These are phyloP conservation scores for Camellia granthamiana DNA, from an alignment of 148 eudicot species.

Conservation along the genomic window DNA sequence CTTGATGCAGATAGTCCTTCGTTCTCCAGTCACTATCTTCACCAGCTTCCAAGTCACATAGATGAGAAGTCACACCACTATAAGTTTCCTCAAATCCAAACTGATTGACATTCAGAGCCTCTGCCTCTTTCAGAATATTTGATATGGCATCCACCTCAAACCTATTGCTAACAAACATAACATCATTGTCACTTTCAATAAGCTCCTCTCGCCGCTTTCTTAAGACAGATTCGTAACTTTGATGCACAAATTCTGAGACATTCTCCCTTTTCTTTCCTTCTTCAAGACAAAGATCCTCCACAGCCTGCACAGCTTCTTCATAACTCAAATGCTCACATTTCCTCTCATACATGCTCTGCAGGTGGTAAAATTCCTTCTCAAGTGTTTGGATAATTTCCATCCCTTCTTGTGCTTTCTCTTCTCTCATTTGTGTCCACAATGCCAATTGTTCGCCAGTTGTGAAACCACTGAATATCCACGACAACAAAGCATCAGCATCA, in stretches of 20 bases:
- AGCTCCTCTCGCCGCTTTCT: conserved; percentile 72
- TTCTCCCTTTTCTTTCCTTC: conserved; percentile 83
- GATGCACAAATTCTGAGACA: conserved; percentile 37
- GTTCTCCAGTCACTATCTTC: conserved; percentile 70
- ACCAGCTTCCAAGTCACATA: conserved; percentile 72
- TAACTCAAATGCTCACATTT: conserved; percentile 64
- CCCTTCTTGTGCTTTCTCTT: conserved; percentile 70
- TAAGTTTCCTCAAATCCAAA: conserved; percentile 70
- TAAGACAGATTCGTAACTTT: conserved; percentile 64
- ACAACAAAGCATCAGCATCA: conserved; percentile 60
- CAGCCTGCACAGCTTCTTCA: conserved; percentile 79
- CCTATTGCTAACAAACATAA: conserved; percentile 43
- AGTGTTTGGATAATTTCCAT: conserved; percentile 57
- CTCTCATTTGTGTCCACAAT: conserved; percentile 55
- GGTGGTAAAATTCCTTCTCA: conserved; percentile 68
- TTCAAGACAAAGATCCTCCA: conserved; percentile 72
- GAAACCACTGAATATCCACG: conserved; percentile 77
- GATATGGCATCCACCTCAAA: conserved; percentile 71
- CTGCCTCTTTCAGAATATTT: conserved; percentile 74
- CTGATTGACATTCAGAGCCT: conserved; percentile 50
- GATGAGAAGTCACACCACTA: conserved; percentile 49
- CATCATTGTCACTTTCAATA: conserved; percentile 47
- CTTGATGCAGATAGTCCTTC: conserved; percentile 63
- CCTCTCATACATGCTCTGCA: conserved; percentile 71
- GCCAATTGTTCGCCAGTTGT: conserved; percentile 61